Evolutionary conservation across 495 filamentous ascomycete genomes (phyloP).

Genomic region (Penicillium cosmopolitanum): DNA sequence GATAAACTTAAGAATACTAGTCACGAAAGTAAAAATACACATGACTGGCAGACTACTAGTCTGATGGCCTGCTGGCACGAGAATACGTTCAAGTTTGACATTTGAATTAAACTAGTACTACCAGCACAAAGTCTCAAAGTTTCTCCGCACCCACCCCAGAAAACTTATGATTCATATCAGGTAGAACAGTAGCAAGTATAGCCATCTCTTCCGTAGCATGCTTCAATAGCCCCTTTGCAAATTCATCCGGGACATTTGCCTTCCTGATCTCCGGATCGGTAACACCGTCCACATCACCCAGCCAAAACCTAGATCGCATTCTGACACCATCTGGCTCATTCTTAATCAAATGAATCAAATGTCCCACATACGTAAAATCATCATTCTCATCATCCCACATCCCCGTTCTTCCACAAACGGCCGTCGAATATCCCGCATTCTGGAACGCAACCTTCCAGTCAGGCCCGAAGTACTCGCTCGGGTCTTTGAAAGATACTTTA

Average conservation of each 20-base stretch:
- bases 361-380: conserved; percentile 2
- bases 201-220: conserved; percentile 14
- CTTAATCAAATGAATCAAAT: conserved; percentile 15
- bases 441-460: conserved; percentile 7
- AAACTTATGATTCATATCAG: conserved; percentile 7
- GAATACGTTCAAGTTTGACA: too few relatives aligned
- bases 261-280: neutral
- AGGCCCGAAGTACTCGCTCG: conserved; percentile 7
- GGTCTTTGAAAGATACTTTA: conserved; percentile 11
- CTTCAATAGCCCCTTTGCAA: conserved; percentile 8
- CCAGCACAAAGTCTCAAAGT: neutral
- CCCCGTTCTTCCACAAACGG: conserved; percentile 7
- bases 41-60: too few relatives aligned
- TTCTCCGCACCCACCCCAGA: neutral
- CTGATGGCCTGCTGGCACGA: too few relatives aligned
- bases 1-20: too few relatives aligned
- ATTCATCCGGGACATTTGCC: neutral
- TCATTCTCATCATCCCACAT: conserved; percentile 4
- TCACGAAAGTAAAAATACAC: too few relatives aligned
- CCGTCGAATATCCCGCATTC: conserved; percentile 3
- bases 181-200: conserved; percentile 9
- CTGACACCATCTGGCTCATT: conserved; percentile 4
- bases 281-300: conserved; percentile 10
- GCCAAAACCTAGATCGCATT: conserved; percentile 14
- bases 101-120: neutral